Conservation (phyloP, 2,329 filamentous ascomycete species). For the Hypoxylon sp. region DNA sequence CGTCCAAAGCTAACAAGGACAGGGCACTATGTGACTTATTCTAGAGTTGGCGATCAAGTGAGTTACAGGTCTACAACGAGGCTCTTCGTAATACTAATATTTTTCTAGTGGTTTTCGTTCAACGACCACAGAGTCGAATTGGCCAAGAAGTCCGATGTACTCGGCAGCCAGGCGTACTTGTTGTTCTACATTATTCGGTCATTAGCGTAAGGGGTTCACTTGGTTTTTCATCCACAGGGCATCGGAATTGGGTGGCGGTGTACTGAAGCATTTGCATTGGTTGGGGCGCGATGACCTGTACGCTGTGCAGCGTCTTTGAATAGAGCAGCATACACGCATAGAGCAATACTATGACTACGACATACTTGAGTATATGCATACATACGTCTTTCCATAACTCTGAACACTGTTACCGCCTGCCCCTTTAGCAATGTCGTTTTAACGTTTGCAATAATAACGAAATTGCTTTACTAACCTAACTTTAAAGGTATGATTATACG, state of each 20-base stretch:
- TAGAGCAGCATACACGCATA: conserved; percentile 43
- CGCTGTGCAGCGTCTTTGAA: conserved; percentile 34
- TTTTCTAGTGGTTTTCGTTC: conserved; percentile 87
- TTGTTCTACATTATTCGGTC: conserved; percentile 86
- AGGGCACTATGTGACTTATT: conserved; percentile 91
- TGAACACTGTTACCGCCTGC: neutral
- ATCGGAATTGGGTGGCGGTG: conserved; percentile 23
- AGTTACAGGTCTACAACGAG: conserved; percentile 41
- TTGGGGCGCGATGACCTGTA: conserved; percentile 30
- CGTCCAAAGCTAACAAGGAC: conserved; percentile 6
- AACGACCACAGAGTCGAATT: conserved; percentile 94
- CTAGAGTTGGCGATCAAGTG: conserved; percentile 80
- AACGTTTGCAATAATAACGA: too few relatives aligned
- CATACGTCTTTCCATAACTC: neutral
- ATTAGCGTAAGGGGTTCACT: conserved; percentile 37
- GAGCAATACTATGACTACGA: conserved; percentile 17
- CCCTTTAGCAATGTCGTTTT: too few relatives aligned
- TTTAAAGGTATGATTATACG: neutral
- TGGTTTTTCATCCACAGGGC: conserved; percentile 22
- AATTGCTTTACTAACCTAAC: neutral
- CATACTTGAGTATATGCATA: neutral
- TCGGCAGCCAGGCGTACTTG: conserved; percentile 88
- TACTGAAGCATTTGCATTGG: conserved; percentile 49
- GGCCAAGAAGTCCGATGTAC: conserved; percentile 85
- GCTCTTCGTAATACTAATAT: conserved; percentile 26